Evolutionary conservation across 2,329 filamentous ascomycete genomes (phyloP).

Genomic region (Rachicladosporium sp.): DNA sequence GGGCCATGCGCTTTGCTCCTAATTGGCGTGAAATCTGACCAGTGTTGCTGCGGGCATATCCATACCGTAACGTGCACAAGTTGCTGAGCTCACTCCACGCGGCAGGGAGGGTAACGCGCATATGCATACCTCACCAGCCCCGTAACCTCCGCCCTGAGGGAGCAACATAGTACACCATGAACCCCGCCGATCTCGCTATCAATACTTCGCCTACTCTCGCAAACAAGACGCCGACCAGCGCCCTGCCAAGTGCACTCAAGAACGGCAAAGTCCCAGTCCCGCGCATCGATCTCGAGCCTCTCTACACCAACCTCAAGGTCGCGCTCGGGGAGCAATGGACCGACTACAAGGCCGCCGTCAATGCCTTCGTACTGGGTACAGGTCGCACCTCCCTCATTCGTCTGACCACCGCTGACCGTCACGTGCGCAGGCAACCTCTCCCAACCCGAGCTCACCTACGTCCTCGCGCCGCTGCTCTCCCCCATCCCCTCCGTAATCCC

Average conservation of each 20-base stretch:
- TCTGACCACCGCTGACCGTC: background rate
- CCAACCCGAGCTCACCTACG: constrained; percentile 47
- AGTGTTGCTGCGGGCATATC: too few species aligned
- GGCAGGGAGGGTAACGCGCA: too few species aligned
- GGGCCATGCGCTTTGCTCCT: too few species aligned
- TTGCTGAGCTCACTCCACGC: too few species aligned
- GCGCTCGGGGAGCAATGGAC: constrained; percentile 48
- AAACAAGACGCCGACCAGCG: constrained; percentile 16
- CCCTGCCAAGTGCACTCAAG: constrained; percentile 26
- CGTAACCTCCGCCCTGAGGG: too few species aligned
- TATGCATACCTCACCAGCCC: too few species aligned
- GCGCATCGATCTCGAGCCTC: constrained; percentile 50
- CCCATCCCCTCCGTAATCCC: constrained; percentile 31
- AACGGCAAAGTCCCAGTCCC: constrained; percentile 40
- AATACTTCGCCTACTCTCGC: constrained; percentile 15
- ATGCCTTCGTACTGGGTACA: constrained; percentile 45
- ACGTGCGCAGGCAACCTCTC: constrained; percentile 40
- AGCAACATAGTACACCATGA: constrained; percentile 14
- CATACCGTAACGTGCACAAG: too few species aligned
- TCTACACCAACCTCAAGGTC: constrained; percentile 49
- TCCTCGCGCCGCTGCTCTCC: constrained; percentile 43
- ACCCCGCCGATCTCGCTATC: constrained; percentile 22
- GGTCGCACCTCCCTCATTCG: background rate
- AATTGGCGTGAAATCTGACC: too few species aligned
- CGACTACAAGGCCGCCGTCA: constrained; percentile 47